Base-by-base conservation (phyloP, 305 asterid species). In the Fraxinus velutina region DNA sequence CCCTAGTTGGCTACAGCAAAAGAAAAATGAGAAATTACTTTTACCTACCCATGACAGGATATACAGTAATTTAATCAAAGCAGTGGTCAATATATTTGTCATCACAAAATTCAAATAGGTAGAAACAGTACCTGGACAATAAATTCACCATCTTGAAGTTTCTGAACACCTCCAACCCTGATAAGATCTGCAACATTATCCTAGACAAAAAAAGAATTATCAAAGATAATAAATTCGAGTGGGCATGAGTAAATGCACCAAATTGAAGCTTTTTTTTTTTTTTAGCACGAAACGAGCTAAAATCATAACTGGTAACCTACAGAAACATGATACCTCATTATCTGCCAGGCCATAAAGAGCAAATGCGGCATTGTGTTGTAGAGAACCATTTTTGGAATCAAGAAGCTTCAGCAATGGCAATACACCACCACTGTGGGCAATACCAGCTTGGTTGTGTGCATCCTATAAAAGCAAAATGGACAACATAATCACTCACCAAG, bases 291-390 rank as follows among this genome's bases (percentile, higher is more conserved):
- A 52, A n/a, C 5, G 9, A n/a, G 21, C 62, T 52, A 33, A 55
- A 73, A 85, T 2, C n/a, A 7, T 33, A 74, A 68, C 2, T 2
- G 68, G 19, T 60, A 74, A 52, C 30, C 73, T 21, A 34, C 72
- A 36, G 68, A 55, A 79, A 71, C 44, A 78, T 6, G 75, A 44
- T 83, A 93, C 98, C 97, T 96, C 99, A 81, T 96, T 96, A 88
- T 96, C 99, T 34, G 99, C 97, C 83, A 96, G 99, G 74, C 98
- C 98, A 66, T 96, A 94, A 52, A 96, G 96, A 80, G 98, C 98
- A 89, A 96, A 96, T 75, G 99, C 99, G 87, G 99, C 98, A 90
- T 94, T 94, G 81, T 94, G 99, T 79, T 96, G 99, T 82, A 96
- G 85, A 13, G 98, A 92, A 82, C 98, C 98, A 86, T 96, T 94